Evolutionary conservation across 129 eudicot genomes (phyloP).

Genomic region (Artemisia annua): DNA sequence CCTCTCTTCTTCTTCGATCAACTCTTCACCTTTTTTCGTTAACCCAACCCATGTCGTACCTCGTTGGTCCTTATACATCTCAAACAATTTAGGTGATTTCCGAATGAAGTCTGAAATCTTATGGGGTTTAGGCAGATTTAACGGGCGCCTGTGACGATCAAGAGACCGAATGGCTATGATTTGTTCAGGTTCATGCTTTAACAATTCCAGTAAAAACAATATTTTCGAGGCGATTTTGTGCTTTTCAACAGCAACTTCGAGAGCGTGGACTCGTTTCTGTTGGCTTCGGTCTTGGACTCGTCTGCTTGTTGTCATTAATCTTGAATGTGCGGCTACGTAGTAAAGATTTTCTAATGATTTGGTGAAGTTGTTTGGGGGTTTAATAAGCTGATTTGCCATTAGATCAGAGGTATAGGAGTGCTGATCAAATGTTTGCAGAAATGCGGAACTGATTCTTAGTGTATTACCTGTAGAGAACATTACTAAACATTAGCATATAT

Average conservation of each 20-base stretch:
- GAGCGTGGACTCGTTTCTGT: constrained; percentile 76
- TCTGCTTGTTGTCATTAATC: constrained; percentile 73
- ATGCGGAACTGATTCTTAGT: constrained; percentile 11
- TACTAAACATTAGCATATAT: too few relatives aligned
- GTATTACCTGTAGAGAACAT: neutral
- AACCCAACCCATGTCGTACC: constrained; percentile 82
- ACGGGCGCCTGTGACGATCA: constrained; percentile 62
- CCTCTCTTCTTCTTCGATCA: constrained; percentile 69
- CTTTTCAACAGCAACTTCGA: constrained; percentile 70
- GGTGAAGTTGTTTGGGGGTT: constrained; percentile 25
- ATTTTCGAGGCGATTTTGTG: constrained; percentile 76
- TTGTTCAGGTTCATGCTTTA: constrained; percentile 70
- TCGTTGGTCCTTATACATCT: constrained; percentile 65
- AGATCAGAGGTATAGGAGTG: constrained; percentile 1
- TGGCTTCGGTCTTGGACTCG: constrained; percentile 92
- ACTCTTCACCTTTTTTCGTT: constrained; percentile 63
- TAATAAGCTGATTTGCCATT: constrained; percentile 33
- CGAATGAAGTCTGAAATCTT: constrained; percentile 70
- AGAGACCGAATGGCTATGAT: constrained; percentile 59
- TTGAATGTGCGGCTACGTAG: constrained; percentile 10
- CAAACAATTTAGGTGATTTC: constrained; percentile 80
- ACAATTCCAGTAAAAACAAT: constrained; percentile 52
- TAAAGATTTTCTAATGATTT: constrained; percentile 14
- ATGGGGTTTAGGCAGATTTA: constrained; percentile 88
- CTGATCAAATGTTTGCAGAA: constrained; percentile 18